phyloP scores from a whole-genome alignment of 257 asterid species.

The Nicotiana tomentosiformis region DNA sequence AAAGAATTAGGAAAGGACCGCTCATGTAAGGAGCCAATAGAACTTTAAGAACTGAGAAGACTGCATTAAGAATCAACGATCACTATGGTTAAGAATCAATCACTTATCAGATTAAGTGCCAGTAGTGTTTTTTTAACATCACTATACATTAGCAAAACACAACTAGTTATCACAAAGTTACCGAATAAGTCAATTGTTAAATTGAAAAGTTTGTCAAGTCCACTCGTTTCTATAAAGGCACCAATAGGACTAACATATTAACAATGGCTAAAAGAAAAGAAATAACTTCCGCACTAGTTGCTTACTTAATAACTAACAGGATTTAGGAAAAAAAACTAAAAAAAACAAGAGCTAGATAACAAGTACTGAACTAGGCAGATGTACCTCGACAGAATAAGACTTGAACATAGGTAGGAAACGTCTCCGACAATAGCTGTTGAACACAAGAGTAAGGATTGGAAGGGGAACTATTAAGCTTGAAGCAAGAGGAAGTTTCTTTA shows the following conservation, averaged over 20 bases:
- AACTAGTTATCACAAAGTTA: not conserved
- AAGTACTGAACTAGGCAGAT: not conserved
- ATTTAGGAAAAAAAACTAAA: not conserved
- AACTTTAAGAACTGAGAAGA: not conserved
- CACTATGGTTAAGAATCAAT: not conserved
- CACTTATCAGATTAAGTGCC: not conserved
- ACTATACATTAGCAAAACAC: not conserved
- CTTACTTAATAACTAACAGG: not conserved
- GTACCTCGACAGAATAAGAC: slow-evolving; percentile 85
- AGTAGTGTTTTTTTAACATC: not conserved
- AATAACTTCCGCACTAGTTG: not conserved
- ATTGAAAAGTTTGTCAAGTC: not conserved
- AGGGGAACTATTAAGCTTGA: slow-evolving; percentile 80
- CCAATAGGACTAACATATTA: not conserved
- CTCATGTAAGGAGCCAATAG: not conserved
- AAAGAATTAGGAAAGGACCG: not conserved
- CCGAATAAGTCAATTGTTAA: slow-evolving; percentile 3
- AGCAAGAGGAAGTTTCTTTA: slow-evolving; percentile 77
- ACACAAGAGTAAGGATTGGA: slow-evolving; percentile 83
- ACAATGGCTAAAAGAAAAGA: not conserved
- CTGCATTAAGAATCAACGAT: not conserved
- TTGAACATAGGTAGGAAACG: slow-evolving; percentile 81
- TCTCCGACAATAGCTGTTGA: slow-evolving; percentile 76
- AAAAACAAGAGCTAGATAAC: not conserved
- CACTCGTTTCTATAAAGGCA: not conserved